A percentile compares a stretch with the other conserved stretches of the same genome.
Evolutionary conservation across 2,329 filamentous ascomycete genomes (phyloP).

Genomic region (Ophidiomyces ophidiicola): DNA sequence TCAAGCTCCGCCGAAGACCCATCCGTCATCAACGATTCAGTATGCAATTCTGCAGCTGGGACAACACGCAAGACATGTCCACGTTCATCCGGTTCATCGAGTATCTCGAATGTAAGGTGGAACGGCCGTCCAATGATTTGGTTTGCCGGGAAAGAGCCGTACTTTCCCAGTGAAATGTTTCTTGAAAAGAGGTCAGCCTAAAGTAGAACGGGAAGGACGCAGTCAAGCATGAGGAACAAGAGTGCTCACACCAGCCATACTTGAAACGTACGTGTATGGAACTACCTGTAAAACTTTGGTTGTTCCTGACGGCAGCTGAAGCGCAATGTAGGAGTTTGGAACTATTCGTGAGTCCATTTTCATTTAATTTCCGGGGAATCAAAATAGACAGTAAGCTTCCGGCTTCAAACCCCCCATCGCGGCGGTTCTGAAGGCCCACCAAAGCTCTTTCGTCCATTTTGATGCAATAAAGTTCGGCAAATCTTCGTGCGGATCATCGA

Average conservation of each 20-base stretch:
- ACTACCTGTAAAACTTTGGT: conserved; percentile 47
- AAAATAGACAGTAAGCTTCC: no score
- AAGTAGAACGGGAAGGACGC: neutral
- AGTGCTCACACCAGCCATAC: conserved; percentile 17
- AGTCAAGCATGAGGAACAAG: conserved; percentile 13
- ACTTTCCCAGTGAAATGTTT: conserved; percentile 80
- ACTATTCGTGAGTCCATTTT: conserved; percentile 31
- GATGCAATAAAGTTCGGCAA: no score
- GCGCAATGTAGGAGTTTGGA: conserved; percentile 27
- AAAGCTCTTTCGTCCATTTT: no score
- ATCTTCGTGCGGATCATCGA: no score
- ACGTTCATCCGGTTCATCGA: conserved; percentile 53
- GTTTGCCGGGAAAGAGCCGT: conserved; percentile 80
- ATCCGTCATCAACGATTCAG: conserved; percentile 53
- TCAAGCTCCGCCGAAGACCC: conserved; percentile 24
- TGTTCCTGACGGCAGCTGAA: conserved; percentile 42
- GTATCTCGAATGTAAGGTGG: conserved; percentile 79
- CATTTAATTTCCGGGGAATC: neutral
- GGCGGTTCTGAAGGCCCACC: no score
- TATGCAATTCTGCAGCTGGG: conserved; percentile 67
- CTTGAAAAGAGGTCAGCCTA: conserved; percentile 38
- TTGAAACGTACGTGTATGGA: conserved; percentile 51
- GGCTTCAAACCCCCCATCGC: no score
- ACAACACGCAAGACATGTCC: conserved; percentile 63
- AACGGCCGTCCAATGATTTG: conserved; percentile 83